These are phyloP conservation scores for Rhododendron mucronatum DNA, from an alignment of 148 eudicot species.

Conservation along the genomic window DNA sequence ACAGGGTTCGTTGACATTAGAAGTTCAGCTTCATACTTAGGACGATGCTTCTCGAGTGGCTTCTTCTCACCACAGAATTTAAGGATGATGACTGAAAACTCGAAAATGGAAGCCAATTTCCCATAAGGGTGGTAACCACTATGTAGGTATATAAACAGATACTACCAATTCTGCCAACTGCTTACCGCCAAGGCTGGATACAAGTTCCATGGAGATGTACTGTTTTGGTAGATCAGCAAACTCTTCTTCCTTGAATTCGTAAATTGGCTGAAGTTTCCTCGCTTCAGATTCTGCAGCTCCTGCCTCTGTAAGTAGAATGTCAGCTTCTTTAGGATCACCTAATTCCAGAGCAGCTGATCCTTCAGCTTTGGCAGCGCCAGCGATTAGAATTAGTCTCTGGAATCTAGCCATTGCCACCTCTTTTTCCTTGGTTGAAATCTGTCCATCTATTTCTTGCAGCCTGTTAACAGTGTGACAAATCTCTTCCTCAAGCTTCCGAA, in stretches of 20 bases:
- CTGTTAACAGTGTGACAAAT: constrained; percentile 36
- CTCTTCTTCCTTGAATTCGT: constrained; percentile 37
- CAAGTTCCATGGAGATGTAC: constrained; percentile 43
- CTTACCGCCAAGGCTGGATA: constrained; percentile 44
- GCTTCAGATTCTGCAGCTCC: constrained; percentile 61
- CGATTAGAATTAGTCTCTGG: constrained; percentile 50
- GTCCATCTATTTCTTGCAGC: constrained; percentile 47
- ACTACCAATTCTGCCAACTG: constrained; percentile 42
- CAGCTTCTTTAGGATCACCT: constrained; percentile 66
- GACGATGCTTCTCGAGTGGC: background rate
- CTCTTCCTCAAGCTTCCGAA: constrained; percentile 44
- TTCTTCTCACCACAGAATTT: background rate
- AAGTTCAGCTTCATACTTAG: background rate
- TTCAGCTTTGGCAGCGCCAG: constrained; percentile 50
- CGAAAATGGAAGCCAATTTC: background rate
- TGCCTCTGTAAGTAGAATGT: constrained; percentile 62
- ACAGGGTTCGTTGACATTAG: background rate
- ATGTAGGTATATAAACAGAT: constrained; percentile 6
- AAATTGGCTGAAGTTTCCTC: constrained; percentile 41
- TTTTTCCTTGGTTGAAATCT: constrained; percentile 47
- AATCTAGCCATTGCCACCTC: constrained; percentile 52
- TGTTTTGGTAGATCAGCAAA: constrained; percentile 28
- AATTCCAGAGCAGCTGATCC: constrained; percentile 58
- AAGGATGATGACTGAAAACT: background rate
- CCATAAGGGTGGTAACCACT: background rate